phyloP scores from a whole-genome alignment of 768 basidiomycete species.

The Sutorius australiensis region DNA sequence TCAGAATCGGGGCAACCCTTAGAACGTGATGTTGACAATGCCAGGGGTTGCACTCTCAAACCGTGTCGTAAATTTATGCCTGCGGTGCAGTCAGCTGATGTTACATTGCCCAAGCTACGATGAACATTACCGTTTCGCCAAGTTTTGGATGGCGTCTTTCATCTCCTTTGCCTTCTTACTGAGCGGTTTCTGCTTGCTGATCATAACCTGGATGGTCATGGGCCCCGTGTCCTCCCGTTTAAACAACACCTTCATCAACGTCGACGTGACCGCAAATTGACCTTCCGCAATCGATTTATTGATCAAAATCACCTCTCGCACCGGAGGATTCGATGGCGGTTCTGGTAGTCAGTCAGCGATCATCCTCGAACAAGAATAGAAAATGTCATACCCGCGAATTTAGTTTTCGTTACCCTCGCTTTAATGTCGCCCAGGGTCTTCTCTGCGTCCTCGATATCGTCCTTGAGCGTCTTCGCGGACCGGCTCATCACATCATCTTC shows the following conservation, averaged over 20 bases:
- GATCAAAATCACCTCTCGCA: not conserved
- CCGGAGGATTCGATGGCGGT: not conserved
- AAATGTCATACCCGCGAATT: slow-evolving; percentile 16
- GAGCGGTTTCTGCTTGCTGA: not conserved
- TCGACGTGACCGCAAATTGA: slow-evolving; percentile 1
- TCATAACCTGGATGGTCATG: slow-evolving; percentile 9
- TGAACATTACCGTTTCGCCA: slow-evolving; percentile 15
- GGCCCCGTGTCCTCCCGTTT: slow-evolving; percentile 15
- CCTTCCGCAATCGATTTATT: slow-evolving; percentile 5
- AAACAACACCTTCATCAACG: slow-evolving; percentile 9
- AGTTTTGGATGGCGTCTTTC: slow-evolving; percentile 7
- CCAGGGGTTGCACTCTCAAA: not conserved
- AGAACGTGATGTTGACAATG: slow-evolving; percentile 21
- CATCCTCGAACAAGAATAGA: not conserved
- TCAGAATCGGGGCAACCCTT: slow-evolving; percentile 1
- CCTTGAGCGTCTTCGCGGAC: slow-evolving; percentile 4
- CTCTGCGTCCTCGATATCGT: slow-evolving; percentile 17
- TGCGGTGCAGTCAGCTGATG: slow-evolving; percentile 10
- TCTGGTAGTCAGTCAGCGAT: slow-evolving; percentile 10
- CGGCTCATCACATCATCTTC: not conserved
- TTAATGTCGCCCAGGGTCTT: slow-evolving; percentile 8
- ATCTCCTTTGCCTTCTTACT: not conserved
- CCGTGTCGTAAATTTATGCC: slow-evolving; percentile 16
- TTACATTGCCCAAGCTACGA: not conserved
- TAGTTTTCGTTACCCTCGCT: slow-evolving; percentile 17